Conservation (phyloP, 2,329 filamentous ascomycete genomes). For the Aspergillus niger region DNA sequence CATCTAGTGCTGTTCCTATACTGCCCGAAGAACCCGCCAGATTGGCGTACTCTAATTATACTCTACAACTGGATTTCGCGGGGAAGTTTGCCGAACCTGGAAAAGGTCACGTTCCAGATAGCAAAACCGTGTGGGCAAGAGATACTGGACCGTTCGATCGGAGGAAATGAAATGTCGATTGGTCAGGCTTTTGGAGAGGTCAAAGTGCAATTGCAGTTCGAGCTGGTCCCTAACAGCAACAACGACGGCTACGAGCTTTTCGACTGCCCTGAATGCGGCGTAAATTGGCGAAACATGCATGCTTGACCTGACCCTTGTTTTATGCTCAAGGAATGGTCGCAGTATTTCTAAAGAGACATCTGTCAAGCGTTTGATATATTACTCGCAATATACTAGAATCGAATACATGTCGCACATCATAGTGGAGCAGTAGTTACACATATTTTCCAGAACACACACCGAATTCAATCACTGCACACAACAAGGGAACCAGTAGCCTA, state of each 20-base stretch:
- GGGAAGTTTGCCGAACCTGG: background rate
- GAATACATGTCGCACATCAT: too few species aligned
- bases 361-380: too few species aligned
- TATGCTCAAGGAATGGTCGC: fast-evolving
- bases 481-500: too few species aligned
- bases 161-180: background rate
- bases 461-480: too few species aligned
- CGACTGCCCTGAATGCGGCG: background rate
- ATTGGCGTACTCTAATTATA: background rate
- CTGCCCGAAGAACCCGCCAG: background rate
- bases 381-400: too few species aligned
- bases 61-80: slow-evolving; percentile 1
- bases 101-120: background rate
- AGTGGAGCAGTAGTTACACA: too few species aligned
- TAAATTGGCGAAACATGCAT: background rate
- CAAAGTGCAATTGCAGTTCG: background rate
- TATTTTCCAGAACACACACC: too few species aligned
- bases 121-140: background rate
- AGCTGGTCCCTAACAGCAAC: background rate
- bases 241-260: background rate
- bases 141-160: background rate
- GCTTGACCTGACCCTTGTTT: too few species aligned
- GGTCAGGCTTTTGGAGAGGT: background rate
- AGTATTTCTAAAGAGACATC: too few species aligned
- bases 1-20: background rate